Conservation (phyloP, 352 stramenopile genomes). For the Aphanomyces euteiches region DNA sequence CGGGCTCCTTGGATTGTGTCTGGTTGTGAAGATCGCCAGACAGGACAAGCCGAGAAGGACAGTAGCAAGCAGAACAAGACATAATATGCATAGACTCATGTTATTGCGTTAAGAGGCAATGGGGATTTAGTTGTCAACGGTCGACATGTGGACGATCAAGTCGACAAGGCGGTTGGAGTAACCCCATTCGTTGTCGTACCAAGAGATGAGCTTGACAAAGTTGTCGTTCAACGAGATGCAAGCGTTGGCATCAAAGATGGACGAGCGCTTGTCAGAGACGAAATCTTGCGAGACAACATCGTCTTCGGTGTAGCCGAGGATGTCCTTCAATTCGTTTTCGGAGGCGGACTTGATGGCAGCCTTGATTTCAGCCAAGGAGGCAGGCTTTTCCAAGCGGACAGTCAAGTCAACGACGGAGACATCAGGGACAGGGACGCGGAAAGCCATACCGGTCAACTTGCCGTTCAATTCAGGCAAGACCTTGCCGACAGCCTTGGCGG, state of each 20-base stretch:
- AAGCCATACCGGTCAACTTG: constrained; percentile 94
- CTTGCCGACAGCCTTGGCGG: constrained; percentile 47
- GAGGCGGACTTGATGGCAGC: constrained; percentile 87
- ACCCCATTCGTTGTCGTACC: constrained; percentile 95
- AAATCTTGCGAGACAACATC: constrained; percentile 35
- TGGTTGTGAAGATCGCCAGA: too few species aligned
- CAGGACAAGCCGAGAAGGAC: background rate
- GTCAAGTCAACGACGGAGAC: constrained; percentile 96
- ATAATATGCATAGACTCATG: too few species aligned
- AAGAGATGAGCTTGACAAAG: constrained; percentile 94
- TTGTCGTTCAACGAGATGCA: constrained; percentile 91
- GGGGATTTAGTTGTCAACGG: constrained; percentile 37
- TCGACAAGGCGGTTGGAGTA: constrained; percentile 89
- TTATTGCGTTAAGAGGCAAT: too few species aligned
- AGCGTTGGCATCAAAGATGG: constrained; percentile 43
- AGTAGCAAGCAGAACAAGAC: constrained; percentile 2
- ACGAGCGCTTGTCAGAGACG: constrained; percentile 28
- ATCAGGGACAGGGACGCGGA: constrained; percentile 92
- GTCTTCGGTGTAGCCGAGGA: constrained; percentile 66
- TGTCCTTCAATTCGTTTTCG: constrained; percentile 84
- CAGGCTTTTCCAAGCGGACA: constrained; percentile 75
- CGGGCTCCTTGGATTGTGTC: too few species aligned
- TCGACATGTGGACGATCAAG: constrained; percentile 48
- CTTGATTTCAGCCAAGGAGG: constrained; percentile 89
- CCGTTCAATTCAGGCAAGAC: constrained; percentile 67